phyloP scores from a whole-genome alignment of 2,329 filamentous ascomycete genomes.

The Cercospora nicotianae region DNA sequence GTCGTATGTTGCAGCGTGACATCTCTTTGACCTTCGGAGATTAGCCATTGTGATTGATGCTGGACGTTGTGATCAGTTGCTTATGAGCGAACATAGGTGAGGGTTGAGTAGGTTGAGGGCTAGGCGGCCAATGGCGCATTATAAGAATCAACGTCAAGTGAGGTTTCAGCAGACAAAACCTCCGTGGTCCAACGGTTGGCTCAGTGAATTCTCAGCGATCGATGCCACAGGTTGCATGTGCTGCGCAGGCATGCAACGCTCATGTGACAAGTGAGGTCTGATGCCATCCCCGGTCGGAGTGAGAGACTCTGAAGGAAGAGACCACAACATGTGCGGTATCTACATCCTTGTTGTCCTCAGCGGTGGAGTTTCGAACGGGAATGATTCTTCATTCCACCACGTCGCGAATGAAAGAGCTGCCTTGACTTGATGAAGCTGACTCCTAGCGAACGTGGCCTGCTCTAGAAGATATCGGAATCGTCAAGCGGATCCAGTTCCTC shows the following conservation, averaged over 20 bases:
- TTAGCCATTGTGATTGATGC: neutral
- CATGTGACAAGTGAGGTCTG: neutral
- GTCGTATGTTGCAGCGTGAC: constrained; percentile 18
- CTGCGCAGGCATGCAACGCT: neutral
- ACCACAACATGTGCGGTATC: neutral
- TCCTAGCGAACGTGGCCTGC: neutral
- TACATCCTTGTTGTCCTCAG: neutral
- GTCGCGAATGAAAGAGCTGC: neutral
- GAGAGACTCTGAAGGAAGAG: neutral
- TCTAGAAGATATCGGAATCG: constrained; percentile 39
- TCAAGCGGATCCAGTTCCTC: constrained; percentile 35
- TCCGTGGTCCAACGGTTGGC: neutral
- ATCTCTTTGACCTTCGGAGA: constrained; percentile 23
- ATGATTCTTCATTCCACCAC: neutral
- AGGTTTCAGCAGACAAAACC: neutral
- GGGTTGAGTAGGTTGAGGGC: neutral
- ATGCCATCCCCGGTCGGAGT: neutral
- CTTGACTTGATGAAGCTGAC: neutral
- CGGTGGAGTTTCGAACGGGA: neutral
- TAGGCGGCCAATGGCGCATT: neutral
- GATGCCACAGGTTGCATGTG: neutral
- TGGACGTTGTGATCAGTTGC: neutral
- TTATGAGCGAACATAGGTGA: neutral
- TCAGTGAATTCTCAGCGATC: neutral
- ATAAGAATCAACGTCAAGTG: neutral